Conservation (phyloP, 2,329 filamentous ascomycete species). For the Colletotrichum somersetense region DNA sequence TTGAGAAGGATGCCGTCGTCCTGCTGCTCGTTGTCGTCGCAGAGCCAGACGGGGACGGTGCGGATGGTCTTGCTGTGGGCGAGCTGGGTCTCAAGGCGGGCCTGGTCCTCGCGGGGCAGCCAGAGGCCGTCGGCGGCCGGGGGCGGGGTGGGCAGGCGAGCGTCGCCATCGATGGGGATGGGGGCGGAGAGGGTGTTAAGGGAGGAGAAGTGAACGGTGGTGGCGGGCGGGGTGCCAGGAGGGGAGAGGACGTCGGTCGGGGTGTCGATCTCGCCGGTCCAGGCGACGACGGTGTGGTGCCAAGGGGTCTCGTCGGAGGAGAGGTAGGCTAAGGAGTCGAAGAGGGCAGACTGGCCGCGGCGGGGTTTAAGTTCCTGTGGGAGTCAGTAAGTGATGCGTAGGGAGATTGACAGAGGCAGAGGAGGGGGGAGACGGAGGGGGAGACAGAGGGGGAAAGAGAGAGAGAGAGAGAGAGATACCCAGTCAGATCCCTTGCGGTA, state of each 20-base stretch:
- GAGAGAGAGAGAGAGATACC: constrained; percentile 55
- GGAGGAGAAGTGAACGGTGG: constrained; percentile 64
- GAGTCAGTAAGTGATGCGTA: too few relatives aligned
- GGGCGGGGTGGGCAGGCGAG: constrained; percentile 68
- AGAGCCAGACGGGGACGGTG: constrained; percentile 90
- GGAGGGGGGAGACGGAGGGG: neutral
- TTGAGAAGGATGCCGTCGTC: constrained; percentile 79
- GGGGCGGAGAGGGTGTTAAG: constrained; percentile 84
- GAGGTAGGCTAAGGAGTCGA: constrained; percentile 90
- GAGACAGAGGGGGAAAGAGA: neutral
- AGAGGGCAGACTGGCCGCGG: constrained; percentile 89
- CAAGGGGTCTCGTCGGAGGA: constrained; percentile 86
- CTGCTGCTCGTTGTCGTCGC: constrained; percentile 77
- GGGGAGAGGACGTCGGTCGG: constrained; percentile 60
- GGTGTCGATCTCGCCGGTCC: constrained; percentile 88
- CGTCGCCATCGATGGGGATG: constrained; percentile 76
- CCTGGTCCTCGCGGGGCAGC: constrained; percentile 77
- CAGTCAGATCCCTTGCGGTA: constrained; percentile 71
- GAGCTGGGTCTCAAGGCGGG: constrained; percentile 80
- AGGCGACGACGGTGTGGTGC: constrained; percentile 93
- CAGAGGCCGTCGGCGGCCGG: constrained; percentile 75
- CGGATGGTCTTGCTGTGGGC: constrained; percentile 79
- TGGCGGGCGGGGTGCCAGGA: constrained; percentile 62
- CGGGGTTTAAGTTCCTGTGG: constrained; percentile 79
- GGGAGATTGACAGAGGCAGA: neutral